phyloP scores from a whole-genome alignment of 768 basidiomycete species.

The Rhodocollybia butyracea region DNA sequence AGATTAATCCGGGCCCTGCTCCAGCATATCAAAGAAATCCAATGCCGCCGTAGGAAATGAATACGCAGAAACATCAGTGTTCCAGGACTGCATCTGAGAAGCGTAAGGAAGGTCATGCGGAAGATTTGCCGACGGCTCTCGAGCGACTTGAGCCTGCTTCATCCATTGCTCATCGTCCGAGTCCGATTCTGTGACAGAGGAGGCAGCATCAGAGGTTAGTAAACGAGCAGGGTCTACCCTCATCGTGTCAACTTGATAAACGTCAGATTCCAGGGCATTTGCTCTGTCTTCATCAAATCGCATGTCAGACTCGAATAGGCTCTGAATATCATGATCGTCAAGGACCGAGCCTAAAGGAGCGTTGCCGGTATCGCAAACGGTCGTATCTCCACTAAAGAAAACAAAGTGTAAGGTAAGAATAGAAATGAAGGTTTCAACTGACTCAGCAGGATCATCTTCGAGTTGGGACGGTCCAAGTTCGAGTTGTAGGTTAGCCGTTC shows the following conservation, averaged over 20 bases:
- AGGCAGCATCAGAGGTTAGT: constrained; percentile 11
- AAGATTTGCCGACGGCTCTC: too few species aligned
- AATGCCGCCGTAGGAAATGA: neutral
- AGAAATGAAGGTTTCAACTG: too few species aligned
- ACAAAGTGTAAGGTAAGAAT: too few species aligned
- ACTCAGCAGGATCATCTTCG: too few species aligned
- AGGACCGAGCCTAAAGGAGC: neutral
- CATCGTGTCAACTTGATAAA: neutral
- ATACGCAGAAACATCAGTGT: constrained; percentile 4
- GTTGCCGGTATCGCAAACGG: too few species aligned
- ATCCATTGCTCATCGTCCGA: constrained; percentile 26
- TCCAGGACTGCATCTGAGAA: constrained; percentile 1
- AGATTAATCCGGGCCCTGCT: constrained; percentile 1
- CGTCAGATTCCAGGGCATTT: neutral
- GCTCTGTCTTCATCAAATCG: neutral
- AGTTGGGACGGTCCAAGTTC: too few species aligned
- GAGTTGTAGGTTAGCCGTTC: too few species aligned
- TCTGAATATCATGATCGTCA: constrained; percentile 11
- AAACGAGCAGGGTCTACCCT: neutral
- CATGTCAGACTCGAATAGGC: constrained; percentile 3
- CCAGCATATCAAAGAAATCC: constrained; percentile 4
- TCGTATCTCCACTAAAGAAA: too few species aligned
- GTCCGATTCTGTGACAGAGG: constrained; percentile 35
- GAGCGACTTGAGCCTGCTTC: constrained; percentile 9
- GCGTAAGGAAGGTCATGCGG: neutral